Percentiles rank a stretch among this genome's conserved stretches.
phyloP scores from a whole-genome alignment of 305 asterid species.

The Withania somnifera region DNA sequence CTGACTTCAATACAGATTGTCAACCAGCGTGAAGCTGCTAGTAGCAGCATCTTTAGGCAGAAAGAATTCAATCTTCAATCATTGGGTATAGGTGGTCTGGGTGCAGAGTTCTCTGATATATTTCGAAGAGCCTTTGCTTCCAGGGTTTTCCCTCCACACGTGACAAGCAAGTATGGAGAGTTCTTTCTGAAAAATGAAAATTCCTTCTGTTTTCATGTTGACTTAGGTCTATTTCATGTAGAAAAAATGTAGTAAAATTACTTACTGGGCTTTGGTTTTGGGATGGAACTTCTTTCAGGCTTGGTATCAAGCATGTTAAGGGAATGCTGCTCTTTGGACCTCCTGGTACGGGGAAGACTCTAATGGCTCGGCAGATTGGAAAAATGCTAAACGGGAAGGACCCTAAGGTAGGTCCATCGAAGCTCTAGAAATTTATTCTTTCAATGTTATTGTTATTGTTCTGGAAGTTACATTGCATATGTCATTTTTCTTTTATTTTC shows the following conservation, averaged over 20 bases:
- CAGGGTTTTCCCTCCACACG: conserved; percentile 95
- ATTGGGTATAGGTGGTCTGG: conserved; percentile 92
- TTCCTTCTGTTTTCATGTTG: conserved; percentile 1
- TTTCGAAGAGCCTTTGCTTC: conserved; percentile 99
- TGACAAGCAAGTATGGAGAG: conserved; percentile 70
- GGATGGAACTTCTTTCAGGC: conserved; percentile 31
- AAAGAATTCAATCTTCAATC: conserved; percentile 90
- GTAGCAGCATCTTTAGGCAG: conserved; percentile 86
- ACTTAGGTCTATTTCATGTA: neutral
- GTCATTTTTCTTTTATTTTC: neutral
- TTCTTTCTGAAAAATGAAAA: neutral
- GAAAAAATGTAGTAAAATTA: conserved; percentile 4
- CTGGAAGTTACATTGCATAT: neutral
- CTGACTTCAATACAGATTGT: conserved; percentile 51
- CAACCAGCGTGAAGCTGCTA: conserved; percentile 96
- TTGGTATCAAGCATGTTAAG: conserved; percentile 96
- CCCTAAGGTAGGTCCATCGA: conserved; percentile 60
- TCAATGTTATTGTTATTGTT: neutral
- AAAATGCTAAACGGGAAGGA: conserved; percentile 96
- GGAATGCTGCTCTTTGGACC: conserved; percentile 99
- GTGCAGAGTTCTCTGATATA: conserved; percentile 95
- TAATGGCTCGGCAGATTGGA: conserved; percentile 99
- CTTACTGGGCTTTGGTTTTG: conserved; percentile 9
- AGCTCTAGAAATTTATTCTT: neutral
- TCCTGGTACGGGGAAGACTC: conserved; percentile 99